These are phyloP conservation scores for Neckera pumila DNA, from an alignment of 225 moss, liverwort and hornwort genomes.

Conservation along the genomic window DNA sequence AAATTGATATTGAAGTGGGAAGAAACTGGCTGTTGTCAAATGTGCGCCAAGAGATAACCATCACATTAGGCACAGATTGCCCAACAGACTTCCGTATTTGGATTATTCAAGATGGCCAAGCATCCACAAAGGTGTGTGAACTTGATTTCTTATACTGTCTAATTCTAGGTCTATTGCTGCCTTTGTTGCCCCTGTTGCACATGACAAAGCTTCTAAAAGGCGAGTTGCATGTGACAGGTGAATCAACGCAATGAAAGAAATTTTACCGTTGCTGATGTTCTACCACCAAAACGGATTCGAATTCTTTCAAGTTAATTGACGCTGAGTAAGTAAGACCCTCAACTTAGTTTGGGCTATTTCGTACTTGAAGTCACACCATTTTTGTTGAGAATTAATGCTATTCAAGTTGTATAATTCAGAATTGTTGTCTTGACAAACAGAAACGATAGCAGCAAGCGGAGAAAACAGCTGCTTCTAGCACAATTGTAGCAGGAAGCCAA, in stretches of 20 bases:
- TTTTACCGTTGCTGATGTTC: too few relatives aligned
- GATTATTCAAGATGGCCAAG: neutral
- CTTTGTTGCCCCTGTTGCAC: neutral
- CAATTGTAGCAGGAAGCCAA: too few relatives aligned
- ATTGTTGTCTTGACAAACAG: too few relatives aligned
- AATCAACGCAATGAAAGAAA: too few relatives aligned
- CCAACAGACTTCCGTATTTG: neutral
- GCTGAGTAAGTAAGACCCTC: neutral
- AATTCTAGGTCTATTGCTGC: accelerated
- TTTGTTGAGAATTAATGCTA: too few relatives aligned
- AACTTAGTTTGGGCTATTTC: too few relatives aligned
- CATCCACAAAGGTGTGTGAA: neutral
- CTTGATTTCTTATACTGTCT: neutral
- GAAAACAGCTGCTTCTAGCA: too few relatives aligned
- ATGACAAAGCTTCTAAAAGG: neutral
- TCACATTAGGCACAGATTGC: neutral
- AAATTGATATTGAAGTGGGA: neutral
- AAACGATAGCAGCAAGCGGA: too few relatives aligned
- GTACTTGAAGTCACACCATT: accelerated
- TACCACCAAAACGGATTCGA: too few relatives aligned
- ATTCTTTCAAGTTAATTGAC: too few relatives aligned
- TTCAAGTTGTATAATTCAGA: too few relatives aligned
- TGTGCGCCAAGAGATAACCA: neutral
- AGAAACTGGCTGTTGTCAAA: neutral
- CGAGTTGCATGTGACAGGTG: too few relatives aligned